Evolutionary conservation across 179 eudicot genomes (phyloP), one percentile per base, ranked within the genome.

Genomic region (Spergularia azorica): DNA sequence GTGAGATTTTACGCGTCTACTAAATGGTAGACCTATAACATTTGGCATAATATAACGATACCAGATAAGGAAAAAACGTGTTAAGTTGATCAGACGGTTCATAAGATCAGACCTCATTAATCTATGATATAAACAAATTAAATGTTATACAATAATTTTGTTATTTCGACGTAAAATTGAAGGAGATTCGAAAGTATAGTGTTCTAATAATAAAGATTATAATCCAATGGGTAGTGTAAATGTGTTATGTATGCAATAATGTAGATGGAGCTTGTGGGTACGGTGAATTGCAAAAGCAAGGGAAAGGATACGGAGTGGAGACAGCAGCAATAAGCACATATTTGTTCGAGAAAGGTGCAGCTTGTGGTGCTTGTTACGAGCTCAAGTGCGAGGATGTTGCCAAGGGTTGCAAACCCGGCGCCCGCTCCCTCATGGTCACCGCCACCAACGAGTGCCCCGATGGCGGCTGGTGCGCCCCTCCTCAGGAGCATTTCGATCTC

Each of bases 331-430:
- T 92, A 72, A 90, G 95, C 85, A 75, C 77, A 65, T 77, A 71
- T 3, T 60, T 90, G 78, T 92, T 90, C 82, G 86, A 85, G 52
- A 79, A 88, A 8, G 97, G 91, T 15, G 82, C 79, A 52, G 80
- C 83, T 3, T 92, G 97, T 62, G 97, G 97, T 0, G 83, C 90
- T 41, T 92, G 95, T 70, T 92, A 79, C 21, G 97, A 92, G 78
- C 76, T 92, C 7, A 84, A 74, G 57, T 92, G 97, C 52, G 84
- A 62, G 0, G 66, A 80, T 20, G 14, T 59, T 1, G 17, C 69
- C 1, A 75, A 87, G 63, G 88, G 92, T 82, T 93, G 97, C 81
- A 79, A 73, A 52, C 72, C 83, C 0, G 85, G 88, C 7, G 76
- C 86, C 5, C 79, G 83, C 2, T 62, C 89, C 0, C 50, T 93